These are phyloP conservation scores for Colletotrichum graminicola DNA, from an alignment of 2,329 filamentous ascomycete genomes.

Conservation along the genomic window DNA sequence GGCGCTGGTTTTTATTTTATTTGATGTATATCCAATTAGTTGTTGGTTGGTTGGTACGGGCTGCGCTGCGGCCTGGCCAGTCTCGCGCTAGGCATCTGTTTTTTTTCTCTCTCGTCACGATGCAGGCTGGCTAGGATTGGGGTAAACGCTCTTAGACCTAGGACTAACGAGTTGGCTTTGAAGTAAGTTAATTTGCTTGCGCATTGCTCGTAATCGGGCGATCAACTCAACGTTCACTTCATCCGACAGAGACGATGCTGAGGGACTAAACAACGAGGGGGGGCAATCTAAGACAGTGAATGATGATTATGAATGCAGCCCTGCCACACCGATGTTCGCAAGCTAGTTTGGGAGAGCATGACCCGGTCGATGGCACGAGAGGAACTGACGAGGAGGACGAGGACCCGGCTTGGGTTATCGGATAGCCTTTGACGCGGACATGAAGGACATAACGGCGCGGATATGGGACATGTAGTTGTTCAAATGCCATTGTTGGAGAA, in stretches of 20 bases:
- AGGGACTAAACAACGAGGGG: background rate
- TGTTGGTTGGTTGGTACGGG: too few species aligned
- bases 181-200: background rate
- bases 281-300: background rate
- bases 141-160: background rate
- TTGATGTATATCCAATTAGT: too few species aligned
- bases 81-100: too few species aligned
- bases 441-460: background rate
- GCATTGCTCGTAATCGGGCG: too few species aligned
- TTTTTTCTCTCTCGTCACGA: too few species aligned
- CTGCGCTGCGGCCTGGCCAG: too few species aligned
- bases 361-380: background rate
- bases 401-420: background rate
- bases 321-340: background rate
- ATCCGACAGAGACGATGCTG: background rate
- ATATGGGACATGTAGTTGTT: background rate
- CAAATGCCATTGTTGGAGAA: conserved; percentile 10
- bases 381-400: too few species aligned
- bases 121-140: background rate
- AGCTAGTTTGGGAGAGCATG: background rate
- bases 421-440: background rate
- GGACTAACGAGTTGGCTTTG: background rate
- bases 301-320: too few species aligned
- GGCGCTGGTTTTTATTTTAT: background rate
- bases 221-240: background rate